A percentile compares a stretch with the other conserved stretches of the same genome.
These are phyloP conservation scores for Eremomyces bilateralis DNA, from an alignment of 495 filamentous ascomycete genomes.

Conservation along the genomic window DNA sequence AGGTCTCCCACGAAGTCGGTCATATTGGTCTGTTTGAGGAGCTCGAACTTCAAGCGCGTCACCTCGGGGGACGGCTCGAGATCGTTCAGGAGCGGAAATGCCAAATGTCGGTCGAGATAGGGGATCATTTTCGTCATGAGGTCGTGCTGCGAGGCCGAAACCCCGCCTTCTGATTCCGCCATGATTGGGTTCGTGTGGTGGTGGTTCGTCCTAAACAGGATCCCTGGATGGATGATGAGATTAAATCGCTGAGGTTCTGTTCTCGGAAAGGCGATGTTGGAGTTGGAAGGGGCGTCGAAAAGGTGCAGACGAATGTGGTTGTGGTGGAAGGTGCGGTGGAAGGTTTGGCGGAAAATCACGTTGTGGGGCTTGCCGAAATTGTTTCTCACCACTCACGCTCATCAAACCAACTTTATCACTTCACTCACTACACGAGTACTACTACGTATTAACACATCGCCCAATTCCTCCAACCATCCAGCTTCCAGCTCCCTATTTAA, in stretches of 20 bases:
- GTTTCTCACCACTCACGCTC: background rate
- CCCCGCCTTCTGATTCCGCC: constrained; percentile 31
- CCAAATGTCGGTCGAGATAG: constrained; percentile 85
- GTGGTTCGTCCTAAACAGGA: background rate
- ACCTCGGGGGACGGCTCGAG: constrained; percentile 43
- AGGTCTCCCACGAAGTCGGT: constrained; percentile 83
- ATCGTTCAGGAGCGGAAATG: constrained; percentile 33
- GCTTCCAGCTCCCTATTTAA: too few species aligned
- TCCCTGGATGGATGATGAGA: background rate
- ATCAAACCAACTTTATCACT: background rate
- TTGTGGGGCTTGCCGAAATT: background rate
- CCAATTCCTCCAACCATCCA: too few species aligned
- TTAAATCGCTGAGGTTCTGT: background rate
- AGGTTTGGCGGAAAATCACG: background rate
- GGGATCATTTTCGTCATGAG: constrained; percentile 73
- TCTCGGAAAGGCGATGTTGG: constrained; percentile 3
- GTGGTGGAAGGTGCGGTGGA: background rate
- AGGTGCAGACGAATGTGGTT: background rate
- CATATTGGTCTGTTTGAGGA: constrained; percentile 95
- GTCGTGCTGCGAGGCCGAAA: constrained; percentile 47
- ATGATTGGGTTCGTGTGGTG: constrained; percentile 17
- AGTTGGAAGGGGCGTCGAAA: background rate
- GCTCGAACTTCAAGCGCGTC: constrained; percentile 64
- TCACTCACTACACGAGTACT: background rate
- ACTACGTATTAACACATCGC: too few species aligned